Evolutionary conservation across 345 rosid species (phyloP), one percentile per base, ranked within the genome.

Genomic region (Garcia nutans): DNA sequence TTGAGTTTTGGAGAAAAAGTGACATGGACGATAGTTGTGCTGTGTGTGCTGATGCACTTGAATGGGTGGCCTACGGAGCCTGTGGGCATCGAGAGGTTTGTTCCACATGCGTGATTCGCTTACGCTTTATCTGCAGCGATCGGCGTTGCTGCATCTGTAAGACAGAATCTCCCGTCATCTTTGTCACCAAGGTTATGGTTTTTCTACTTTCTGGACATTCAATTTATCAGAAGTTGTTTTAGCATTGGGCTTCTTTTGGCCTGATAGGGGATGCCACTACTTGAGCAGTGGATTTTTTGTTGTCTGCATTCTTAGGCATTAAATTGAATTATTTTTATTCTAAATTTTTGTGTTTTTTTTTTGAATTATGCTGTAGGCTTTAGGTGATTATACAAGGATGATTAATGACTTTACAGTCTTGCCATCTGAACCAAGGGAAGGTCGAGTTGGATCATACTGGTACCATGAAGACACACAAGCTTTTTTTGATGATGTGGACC

Each of bases 141-240:
- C 85, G 86, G 61, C 90, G 93, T 5, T 96, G 99, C 86, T 87
- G 97, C 83, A 89, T 95, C 81, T 95, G 99, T 87, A 95, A 95
- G 86, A 79, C 91, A 4, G 96, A 88, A 67, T 72, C 79, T 76
- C 9, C 76, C 63, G 65, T 84, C 74, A 85, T 93, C 70, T 93
- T 96, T 70, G 86, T 91, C 84, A 93, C 99, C 84, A 96, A 93
- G 99, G 98, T 82, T 77, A 75, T 84, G 74, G 73, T 67, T 81
- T 76, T 31, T 28, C 17, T 33, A 41, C 13, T 68, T 26, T 24
- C n/a, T 10, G 58, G 1, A 54, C 20, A 54, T 1, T 49, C 5
- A n/a, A 20, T 20, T 44, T 28, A 28, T 54, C n/a, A 15, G 58
- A 5, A 37, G 41, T 37, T 37, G 5, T 37, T 37, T 37, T 37